Percentiles rank a stretch among this genome's conserved stretches.
Conservation (phyloP, 2,329 filamentous ascomycete species). For the Tympanopsis confertula region DNA sequence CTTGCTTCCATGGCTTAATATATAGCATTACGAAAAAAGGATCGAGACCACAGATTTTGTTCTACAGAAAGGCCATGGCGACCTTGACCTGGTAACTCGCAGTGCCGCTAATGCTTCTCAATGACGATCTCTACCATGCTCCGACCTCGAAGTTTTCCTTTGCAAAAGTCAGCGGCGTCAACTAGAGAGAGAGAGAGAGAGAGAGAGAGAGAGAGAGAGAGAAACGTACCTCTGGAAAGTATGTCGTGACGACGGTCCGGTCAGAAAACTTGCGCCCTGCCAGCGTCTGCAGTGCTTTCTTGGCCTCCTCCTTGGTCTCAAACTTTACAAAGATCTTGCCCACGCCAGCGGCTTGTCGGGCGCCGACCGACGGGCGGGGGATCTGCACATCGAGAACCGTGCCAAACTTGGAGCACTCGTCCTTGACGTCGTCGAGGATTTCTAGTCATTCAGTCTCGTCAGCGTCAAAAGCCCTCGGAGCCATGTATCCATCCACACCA, state of each 20-base stretch:
- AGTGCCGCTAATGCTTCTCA: no score
- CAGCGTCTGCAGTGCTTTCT: conserved; percentile 76
- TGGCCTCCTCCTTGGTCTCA: conserved; percentile 63
- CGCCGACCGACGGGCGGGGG: conserved; percentile 72
- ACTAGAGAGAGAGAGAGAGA: background rate
- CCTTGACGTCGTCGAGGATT: conserved; percentile 87
- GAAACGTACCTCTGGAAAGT: conserved; percentile 72
- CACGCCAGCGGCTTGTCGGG: conserved; percentile 74
- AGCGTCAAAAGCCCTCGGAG: conserved; percentile 3
- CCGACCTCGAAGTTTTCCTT: conserved; percentile 89
- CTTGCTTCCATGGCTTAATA: no score
- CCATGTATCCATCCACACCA: background rate
- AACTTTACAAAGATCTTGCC: conserved; percentile 98
- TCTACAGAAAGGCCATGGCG: no score
- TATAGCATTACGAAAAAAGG: no score
- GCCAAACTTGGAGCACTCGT: conserved; percentile 89
- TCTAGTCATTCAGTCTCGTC: conserved; percentile 43
- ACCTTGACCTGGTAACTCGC: no score
- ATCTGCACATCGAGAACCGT: conserved; percentile 81
- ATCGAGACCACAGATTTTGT: no score
- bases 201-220: background rate
- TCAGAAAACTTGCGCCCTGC: conserved; percentile 94
- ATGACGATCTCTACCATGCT: conserved; percentile 69
- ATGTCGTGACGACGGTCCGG: conserved; percentile 89
- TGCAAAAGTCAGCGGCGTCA: conserved; percentile 15